A percentile compares a stretch with the other conserved stretches of the same genome.
Conservation (phyloP, 2,329 filamentous ascomycete genomes). For the Xylaria sp. region DNA sequence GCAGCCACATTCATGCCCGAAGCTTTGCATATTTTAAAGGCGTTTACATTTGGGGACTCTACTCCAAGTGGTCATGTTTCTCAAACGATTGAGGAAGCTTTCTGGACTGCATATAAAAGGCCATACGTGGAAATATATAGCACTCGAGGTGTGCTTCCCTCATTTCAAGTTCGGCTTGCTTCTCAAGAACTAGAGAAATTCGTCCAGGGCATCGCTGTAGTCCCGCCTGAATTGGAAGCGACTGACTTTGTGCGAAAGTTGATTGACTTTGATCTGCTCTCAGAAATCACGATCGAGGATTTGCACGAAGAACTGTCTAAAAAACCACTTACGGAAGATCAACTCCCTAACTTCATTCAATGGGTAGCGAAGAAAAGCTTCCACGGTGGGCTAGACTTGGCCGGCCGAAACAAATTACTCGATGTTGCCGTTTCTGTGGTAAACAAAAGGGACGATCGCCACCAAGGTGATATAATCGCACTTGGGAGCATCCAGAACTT, state of each 20-base stretch:
- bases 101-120: slow-evolving; percentile 90
- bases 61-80: slow-evolving; percentile 88
- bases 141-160: slow-evolving; percentile 86
- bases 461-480: slow-evolving; percentile 77
- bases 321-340: slow-evolving; percentile 80
- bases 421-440: slow-evolving; percentile 82
- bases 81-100: slow-evolving; percentile 90
- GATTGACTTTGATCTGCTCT: slow-evolving; percentile 86
- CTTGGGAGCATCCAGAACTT: slow-evolving; percentile 81
- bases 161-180: slow-evolving; percentile 81
- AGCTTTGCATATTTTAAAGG: slow-evolving; percentile 84
- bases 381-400: slow-evolving; percentile 76
- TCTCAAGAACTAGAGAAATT: slow-evolving; percentile 75
- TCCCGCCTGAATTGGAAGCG: slow-evolving; percentile 79
- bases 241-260: slow-evolving; percentile 83
- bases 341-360: slow-evolving; percentile 83
- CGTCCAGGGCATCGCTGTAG: slow-evolving; percentile 86
- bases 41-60: slow-evolving; percentile 89
- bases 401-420: slow-evolving; percentile 76
- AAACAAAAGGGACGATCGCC: slow-evolving; percentile 62
- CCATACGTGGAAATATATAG: slow-evolving; percentile 89
- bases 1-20: slow-evolving; percentile 78
- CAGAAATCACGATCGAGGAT: slow-evolving; percentile 85
- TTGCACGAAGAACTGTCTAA: slow-evolving; percentile 85
- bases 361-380: slow-evolving; percentile 83